phyloP scores from a whole-genome alignment of 768 basidiomycete species.

The Podaxis rugospora region DNA sequence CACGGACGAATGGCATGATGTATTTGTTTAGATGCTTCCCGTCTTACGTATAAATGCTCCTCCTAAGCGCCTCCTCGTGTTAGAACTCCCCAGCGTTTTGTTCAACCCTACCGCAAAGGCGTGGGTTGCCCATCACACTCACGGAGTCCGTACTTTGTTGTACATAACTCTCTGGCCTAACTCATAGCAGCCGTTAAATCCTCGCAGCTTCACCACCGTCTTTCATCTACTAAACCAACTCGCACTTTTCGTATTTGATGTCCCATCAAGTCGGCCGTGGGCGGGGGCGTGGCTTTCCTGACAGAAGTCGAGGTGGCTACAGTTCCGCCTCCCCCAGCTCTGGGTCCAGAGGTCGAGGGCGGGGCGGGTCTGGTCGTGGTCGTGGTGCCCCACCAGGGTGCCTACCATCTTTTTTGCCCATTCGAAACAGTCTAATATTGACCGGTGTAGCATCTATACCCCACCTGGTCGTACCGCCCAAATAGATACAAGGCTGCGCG shows the following conservation, averaged over 20 bases:
- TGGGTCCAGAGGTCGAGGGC: conserved; percentile 26
- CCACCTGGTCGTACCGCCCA: conserved; percentile 29
- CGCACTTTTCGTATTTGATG: conserved; percentile 17
- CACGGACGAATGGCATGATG: neutral
- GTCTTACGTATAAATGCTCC: neutral
- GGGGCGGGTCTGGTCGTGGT: conserved; percentile 16
- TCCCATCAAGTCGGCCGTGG: conserved; percentile 19
- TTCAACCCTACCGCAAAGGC: neutral
- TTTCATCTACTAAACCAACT: neutral
- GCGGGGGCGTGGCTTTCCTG: neutral
- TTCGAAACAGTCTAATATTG: conserved; percentile 1
- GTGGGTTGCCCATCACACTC: conserved; percentile 6
- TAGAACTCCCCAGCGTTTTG: neutral
- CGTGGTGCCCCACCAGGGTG: conserved; percentile 33
- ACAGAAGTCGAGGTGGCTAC: neutral
- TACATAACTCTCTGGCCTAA: neutral
- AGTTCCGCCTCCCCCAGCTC: neutral
- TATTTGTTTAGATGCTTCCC: neutral
- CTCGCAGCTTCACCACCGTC: conserved; percentile 3
- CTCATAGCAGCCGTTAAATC: neutral
- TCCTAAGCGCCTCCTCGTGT: too few species aligned
- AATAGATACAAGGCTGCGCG: conserved; percentile 38
- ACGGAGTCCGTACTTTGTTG: neutral
- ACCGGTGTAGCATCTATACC: conserved; percentile 25
- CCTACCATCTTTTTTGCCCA: neutral